Percentiles rank a stretch among this genome's conserved stretches.
Evolutionary conservation across 495 filamentous ascomycete species (phyloP).

Genomic region (Neurospora tetrasperma): DNA sequence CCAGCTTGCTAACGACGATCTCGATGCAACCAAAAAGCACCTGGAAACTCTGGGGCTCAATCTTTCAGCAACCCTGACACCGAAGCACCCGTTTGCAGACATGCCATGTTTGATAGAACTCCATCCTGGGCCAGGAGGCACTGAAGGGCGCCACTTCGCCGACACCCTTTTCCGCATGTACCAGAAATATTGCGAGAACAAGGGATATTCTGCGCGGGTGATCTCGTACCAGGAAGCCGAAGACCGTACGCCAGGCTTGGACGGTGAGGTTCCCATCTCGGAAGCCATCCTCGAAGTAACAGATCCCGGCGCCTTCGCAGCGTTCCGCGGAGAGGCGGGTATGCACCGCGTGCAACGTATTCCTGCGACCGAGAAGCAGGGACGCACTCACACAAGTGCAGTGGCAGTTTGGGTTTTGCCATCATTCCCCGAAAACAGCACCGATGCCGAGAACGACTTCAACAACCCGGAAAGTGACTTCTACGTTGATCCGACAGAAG

Average conservation of each 20-base stretch:
- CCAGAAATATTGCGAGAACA: conserved; percentile 57
- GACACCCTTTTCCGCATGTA: conserved; percentile 88
- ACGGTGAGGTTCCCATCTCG: conserved; percentile 50
- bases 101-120: conserved; percentile 89
- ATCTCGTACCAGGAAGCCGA: conserved; percentile 39
- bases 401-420: conserved; percentile 87
- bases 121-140: conserved; percentile 84
- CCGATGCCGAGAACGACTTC: conserved; percentile 44
- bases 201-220: conserved; percentile 35
- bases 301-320: conserved; percentile 62
- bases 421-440: conserved; percentile 54
- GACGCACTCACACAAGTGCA: conserved; percentile 86
- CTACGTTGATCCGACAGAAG: conserved; percentile 79
- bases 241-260: conserved; percentile 45
- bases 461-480: conserved; percentile 83
- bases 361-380: conserved; percentile 79
- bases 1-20: conserved; percentile 67
- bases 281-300: conserved; percentile 88
- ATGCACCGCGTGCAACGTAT: conserved; percentile 93
- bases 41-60: conserved; percentile 49
- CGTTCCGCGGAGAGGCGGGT: conserved; percentile 76
- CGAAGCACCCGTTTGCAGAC: conserved; percentile 84
- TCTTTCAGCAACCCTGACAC: conserved; percentile 67
- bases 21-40: conserved; percentile 49
- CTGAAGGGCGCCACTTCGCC: conserved; percentile 83